Conservation (phyloP, 768 basidiomycete genomes). For the Lactarius indigo region DNA sequence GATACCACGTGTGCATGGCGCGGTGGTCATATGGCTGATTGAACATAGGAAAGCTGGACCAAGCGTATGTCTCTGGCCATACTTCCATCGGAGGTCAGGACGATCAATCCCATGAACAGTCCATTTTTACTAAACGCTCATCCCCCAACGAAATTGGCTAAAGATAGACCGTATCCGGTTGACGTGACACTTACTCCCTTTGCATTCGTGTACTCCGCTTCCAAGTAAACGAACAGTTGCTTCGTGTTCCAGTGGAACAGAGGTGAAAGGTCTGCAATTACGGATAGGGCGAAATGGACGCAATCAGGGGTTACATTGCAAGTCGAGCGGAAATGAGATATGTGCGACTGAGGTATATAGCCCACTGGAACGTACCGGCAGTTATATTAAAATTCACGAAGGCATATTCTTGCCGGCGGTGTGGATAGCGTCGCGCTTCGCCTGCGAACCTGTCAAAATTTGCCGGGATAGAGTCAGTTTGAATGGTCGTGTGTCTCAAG, state of each 20-base stretch:
- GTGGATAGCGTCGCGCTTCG: slow-evolving; percentile 45
- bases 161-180: neutral
- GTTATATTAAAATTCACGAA: slow-evolving; percentile 79
- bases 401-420: slow-evolving; percentile 68
- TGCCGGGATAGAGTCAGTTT: neutral
- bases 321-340: neutral
- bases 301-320: slow-evolving; percentile 9
- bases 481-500: neutral
- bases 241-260: slow-evolving; percentile 98
- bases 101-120: neutral
- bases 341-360: neutral
- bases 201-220: slow-evolving; percentile 74
- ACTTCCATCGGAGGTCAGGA: neutral
- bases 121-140: neutral
- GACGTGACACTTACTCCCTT: slow-evolving; percentile 55
- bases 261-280: slow-evolving; percentile 62
- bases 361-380: slow-evolving; percentile 52
- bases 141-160: neutral
- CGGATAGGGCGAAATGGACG: neutral
- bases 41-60: neutral
- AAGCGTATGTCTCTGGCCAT: neutral
- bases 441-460: slow-evolving; percentile 22
- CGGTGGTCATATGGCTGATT: slow-evolving; percentile 5
- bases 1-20: slow-evolving; percentile 2
- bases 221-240: slow-evolving; percentile 83